Evolutionary conservation across 2,329 filamentous ascomycete species (phyloP).

Genomic region (Endocalyx cinctus): DNA sequence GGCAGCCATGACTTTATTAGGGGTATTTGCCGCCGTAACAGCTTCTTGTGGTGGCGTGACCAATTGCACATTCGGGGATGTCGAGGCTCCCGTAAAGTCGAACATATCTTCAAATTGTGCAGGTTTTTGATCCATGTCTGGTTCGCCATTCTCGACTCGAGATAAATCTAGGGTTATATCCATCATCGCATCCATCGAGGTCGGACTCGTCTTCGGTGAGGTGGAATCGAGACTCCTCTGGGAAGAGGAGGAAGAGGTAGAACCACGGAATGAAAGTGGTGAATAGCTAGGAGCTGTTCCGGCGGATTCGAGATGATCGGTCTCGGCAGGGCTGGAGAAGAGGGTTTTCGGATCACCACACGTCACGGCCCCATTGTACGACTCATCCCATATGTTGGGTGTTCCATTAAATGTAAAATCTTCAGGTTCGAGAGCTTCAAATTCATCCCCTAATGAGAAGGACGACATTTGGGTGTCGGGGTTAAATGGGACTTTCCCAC

Average conservation of each 20-base stretch:
- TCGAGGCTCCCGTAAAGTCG: conserved; percentile 55
- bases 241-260: conserved; percentile 25
- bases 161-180: too few relatives aligned
- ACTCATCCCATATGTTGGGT: too few relatives aligned
- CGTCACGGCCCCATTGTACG: conserved; percentile 5
- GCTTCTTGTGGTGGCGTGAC: too few relatives aligned
- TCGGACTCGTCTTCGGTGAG: conserved; percentile 23
- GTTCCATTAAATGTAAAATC: too few relatives aligned
- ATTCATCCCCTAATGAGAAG: too few relatives aligned
- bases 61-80: too few relatives aligned
- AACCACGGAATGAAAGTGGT: conserved; percentile 23
- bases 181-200: conserved; percentile 22
- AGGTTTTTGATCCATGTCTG: too few relatives aligned
- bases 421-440: conserved; percentile 32
- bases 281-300: conserved; percentile 9
- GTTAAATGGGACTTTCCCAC: too few relatives aligned
- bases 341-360: conserved; percentile 17
- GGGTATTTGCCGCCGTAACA: conserved; percentile 6
- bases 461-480: too few relatives aligned
- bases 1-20: conserved; percentile 14
- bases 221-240: conserved; percentile 18
- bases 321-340: conserved; percentile 5
- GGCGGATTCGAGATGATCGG: conserved; percentile 7
- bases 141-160: conserved; percentile 13
- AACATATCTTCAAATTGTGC: too few relatives aligned